phyloP scores from a whole-genome alignment of 257 asterid species.

The Verbena officinalis region DNA sequence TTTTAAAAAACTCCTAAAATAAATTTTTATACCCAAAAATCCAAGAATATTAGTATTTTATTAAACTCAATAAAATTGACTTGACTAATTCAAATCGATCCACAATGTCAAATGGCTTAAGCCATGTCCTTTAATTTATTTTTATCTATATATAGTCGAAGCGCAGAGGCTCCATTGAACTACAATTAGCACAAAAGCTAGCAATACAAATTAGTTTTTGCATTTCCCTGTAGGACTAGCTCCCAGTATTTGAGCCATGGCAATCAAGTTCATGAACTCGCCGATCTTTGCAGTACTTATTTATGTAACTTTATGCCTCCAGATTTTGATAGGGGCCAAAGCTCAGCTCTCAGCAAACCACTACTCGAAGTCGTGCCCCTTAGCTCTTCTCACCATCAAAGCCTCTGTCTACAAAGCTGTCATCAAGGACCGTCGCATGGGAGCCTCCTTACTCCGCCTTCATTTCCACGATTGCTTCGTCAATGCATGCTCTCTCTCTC shows the following conservation, averaged over 20 bases:
- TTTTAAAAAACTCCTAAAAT: too few relatives aligned
- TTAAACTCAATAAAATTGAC: too few relatives aligned
- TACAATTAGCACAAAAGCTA: not conserved
- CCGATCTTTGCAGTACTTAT: not conserved
- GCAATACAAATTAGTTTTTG: not conserved
- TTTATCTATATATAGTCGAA: conserved; percentile 6
- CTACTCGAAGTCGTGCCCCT: conserved; percentile 53
- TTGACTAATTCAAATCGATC: too few relatives aligned
- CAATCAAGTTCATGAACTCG: not conserved
- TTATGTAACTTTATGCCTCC: conserved; percentile 4
- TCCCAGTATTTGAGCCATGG: not conserved
- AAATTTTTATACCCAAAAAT: too few relatives aligned
- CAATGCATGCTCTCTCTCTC: conserved; percentile 48
- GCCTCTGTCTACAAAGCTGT: conserved; percentile 38
- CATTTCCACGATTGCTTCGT: conserved; percentile 81
- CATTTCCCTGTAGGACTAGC: not conserved
- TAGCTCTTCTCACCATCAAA: conserved; percentile 50
- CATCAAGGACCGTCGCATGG: conserved; percentile 62
- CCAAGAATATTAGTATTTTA: too few relatives aligned
- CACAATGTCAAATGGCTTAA: too few relatives aligned
- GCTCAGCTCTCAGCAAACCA: conserved; percentile 40
- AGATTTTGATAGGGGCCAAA: conserved; percentile 10
- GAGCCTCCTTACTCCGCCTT: conserved; percentile 69
- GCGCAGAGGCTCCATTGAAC: not conserved
- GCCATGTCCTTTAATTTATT: not conserved